Evolutionary conservation across 495 filamentous ascomycete species (phyloP).

Genomic region (Penicillium alfredii): DNA sequence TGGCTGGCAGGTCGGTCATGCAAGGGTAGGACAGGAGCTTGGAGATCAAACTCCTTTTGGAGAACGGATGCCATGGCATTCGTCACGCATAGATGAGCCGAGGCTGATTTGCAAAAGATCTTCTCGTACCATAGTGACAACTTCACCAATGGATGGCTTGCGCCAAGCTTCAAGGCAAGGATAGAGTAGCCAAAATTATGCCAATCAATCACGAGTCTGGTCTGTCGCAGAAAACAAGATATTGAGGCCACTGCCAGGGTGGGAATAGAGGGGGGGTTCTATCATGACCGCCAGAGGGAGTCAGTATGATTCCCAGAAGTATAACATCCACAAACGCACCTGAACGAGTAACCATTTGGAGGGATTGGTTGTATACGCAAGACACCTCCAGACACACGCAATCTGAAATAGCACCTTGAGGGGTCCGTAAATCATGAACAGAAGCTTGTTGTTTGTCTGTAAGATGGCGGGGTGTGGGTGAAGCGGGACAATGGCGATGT

Average conservation of each 20-base stretch:
- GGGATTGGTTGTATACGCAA: slow-evolving; percentile 67
- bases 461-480: slow-evolving; percentile 54
- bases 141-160: slow-evolving; percentile 65
- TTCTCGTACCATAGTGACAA: slow-evolving; percentile 73
- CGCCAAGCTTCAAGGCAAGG: slow-evolving; percentile 60
- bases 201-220: slow-evolving; percentile 88
- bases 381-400: slow-evolving; percentile 56
- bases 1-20: slow-evolving; percentile 84
- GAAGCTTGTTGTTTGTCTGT: slow-evolving; percentile 61
- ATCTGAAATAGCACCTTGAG: slow-evolving; percentile 84
- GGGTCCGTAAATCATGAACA: slow-evolving; percentile 75
- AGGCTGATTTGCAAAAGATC: slow-evolving; percentile 58
- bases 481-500: slow-evolving; percentile 63
- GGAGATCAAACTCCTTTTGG: slow-evolving; percentile 54
- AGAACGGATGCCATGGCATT: slow-evolving; percentile 77
- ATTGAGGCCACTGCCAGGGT: slow-evolving; percentile 70
- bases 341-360: slow-evolving; percentile 78
- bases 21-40: slow-evolving; percentile 59
- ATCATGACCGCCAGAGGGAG: slow-evolving; percentile 14
- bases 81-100: slow-evolving; percentile 80
- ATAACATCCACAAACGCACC: slow-evolving; percentile 29
- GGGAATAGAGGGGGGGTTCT: slow-evolving; percentile 95
- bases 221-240: slow-evolving; percentile 71
- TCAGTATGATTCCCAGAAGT: background rate
- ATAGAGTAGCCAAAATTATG: slow-evolving; percentile 99